Evolutionary conservation across 192 early-diverging fungal species (phyloP).

Genomic region (Allomyces javanicus): DNA sequence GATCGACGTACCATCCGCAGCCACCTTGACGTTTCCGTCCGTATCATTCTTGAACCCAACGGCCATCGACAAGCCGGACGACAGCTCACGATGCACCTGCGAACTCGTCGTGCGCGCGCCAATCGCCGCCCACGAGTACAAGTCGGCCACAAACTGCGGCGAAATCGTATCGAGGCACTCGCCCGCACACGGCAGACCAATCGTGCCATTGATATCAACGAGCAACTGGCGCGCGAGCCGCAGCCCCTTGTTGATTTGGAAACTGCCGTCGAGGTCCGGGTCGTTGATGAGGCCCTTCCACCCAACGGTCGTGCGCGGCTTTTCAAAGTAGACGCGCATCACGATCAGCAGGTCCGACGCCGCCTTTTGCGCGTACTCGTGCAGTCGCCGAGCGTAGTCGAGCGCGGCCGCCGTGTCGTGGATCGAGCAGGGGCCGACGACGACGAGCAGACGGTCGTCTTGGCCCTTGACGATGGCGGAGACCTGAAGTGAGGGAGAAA

Average conservation of each 20-base stretch:
- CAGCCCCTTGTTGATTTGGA: conserved; percentile 92
- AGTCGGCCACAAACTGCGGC: conserved; percentile 83
- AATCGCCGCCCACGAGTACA: conserved; percentile 93
- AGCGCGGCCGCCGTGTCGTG: conserved; percentile 72
- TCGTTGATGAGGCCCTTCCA: conserved; percentile 73
- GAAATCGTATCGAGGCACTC: conserved; percentile 90
- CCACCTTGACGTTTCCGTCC: conserved; percentile 64
- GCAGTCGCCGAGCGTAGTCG: conserved; percentile 37
- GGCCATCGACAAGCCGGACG: conserved; percentile 82
- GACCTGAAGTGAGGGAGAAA: conserved; percentile 6
- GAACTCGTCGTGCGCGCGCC: conserved; percentile 91
- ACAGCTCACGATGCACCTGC: conserved; percentile 85
- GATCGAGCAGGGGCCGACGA: conserved; percentile 93
- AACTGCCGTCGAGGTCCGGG: conserved; percentile 40
- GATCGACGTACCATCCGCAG: conserved; percentile 32
- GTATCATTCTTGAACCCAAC: conserved; percentile 99
- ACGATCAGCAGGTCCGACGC: conserved; percentile 64
- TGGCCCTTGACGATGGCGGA: conserved; percentile 52
- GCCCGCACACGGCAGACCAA: conserved; percentile 63
- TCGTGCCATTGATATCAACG: conserved; percentile 48
- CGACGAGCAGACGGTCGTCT: conserved; percentile 72
- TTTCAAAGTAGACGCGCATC: conserved; percentile 97
- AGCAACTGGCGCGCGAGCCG: conserved; percentile 63
- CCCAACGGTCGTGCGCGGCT: conserved; percentile 88
- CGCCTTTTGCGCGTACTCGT: conserved; percentile 35